These are phyloP conservation scores for Fusarium hostae DNA, from an alignment of 2,329 filamentous ascomycete genomes.

Conservation along the genomic window DNA sequence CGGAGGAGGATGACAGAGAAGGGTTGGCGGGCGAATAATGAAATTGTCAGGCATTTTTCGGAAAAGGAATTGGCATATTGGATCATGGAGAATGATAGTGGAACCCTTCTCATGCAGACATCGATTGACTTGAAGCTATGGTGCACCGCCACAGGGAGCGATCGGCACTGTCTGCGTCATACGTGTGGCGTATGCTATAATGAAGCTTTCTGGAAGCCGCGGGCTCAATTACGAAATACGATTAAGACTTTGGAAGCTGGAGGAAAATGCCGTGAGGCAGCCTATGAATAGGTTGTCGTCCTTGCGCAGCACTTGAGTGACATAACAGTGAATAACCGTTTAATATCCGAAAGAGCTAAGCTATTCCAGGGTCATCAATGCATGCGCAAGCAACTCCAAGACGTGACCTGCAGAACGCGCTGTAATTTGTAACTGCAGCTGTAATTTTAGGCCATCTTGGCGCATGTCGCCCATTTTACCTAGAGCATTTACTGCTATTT, in stretches of 20 bases:
- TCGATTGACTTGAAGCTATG: background rate
- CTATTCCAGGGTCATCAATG: constrained; percentile 6
- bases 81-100: background rate
- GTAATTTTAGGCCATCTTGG: constrained; percentile 9
- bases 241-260: background rate
- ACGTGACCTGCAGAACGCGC: constrained; percentile 5
- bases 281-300: background rate
- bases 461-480: constrained; percentile 3
- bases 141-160: constrained; percentile 6
- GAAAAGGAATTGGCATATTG: background rate
- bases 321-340: background rate
- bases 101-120: background rate
- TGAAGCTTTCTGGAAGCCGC: background rate
- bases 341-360: background rate
- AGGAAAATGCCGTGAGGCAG: constrained; percentile 15
- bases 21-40: constrained; percentile 13
- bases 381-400: constrained; percentile 6
- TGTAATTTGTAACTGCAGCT: background rate
- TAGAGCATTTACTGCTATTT: background rate
- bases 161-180: constrained; percentile 23
- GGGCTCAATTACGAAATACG: background rate
- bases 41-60: background rate
- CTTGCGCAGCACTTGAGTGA: background rate
- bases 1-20: constrained; percentile 39
- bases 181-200: constrained; percentile 28